Base-by-base conservation (phyloP, 2,329 filamentous ascomycete genomes). In the Venturia carpophila region DNA sequence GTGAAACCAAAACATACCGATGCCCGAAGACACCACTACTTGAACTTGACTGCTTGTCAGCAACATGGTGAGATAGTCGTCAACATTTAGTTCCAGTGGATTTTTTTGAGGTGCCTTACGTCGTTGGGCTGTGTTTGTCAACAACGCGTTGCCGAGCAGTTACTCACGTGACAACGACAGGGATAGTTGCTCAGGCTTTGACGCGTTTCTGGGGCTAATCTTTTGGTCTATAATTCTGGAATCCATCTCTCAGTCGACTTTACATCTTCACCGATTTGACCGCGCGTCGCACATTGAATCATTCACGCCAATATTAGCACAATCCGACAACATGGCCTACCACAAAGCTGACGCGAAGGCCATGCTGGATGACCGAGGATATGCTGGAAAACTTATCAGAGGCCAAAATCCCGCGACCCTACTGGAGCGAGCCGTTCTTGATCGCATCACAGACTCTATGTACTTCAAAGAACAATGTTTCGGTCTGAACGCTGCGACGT, bases 401-500 rank as follows among this genome's bases (percentile, higher is more conserved):
- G 92, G 92, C 67, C 88, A 95, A 72, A 97, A 97, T 78, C 93
- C 93, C 0, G 90, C 92, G n/a, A 92, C 90, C 5, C 90, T 97
- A 67, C 90, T 97, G 83, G 93, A 97, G 77, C 96, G 96, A 76
- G 89, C 92, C 49, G 91, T 97, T 69, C 90, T 90, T 73, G 94
- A 99, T 78, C 92, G 94, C 73, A 97, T 99, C 76, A 87, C 92
- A 70, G 92, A 96, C 73, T 91, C 87, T 64, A 95, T 96, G 79
- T 99, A 96, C 80, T 99, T 92, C 89, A 97, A 97, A 77, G 94
- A 97, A 78, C 92, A 97, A 79, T 97, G 94, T 75, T 99, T 97
- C 77, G 94, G 90, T 52, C 83, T 99, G 69, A 99, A 97, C 79
- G 84, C 84, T 3, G 86, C 86, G 1, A 88, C 85, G 0, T 76